Evolutionary conservation across 179 eudicot species (phyloP), one percentile per base, ranked within the genome.

Genomic region (Patellifolia procumbens): DNA sequence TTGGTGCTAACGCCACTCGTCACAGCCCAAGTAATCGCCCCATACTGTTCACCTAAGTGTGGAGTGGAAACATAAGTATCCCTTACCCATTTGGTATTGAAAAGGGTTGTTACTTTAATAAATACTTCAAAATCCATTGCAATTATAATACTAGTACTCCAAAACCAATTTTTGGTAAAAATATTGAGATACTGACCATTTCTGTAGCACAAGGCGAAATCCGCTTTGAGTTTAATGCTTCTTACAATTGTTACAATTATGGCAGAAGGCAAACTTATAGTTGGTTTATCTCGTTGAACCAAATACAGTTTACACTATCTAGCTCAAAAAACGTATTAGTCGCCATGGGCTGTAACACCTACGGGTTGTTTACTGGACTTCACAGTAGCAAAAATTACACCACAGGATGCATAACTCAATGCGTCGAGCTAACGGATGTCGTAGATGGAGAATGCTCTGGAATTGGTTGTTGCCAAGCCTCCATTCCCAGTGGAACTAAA

Each of bases 271-370:
- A n/a, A 29, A 12, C 2, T 15, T 5, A 0, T 2, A 0, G 29
- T 0, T 0, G 1, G 22, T 0, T 0, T 0, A 4, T 0, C 0
- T 12, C 22, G 42, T 29, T 62, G 10, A 11, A 7, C n/a, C 9
- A 53, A 61, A 7, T 0, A 5, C 22, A n/a, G 4, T 81, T 81
- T 74, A 61, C 72, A 24, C 1, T 79, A 19, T 76, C 79, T 0
- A 11, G 24, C 3, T 72, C 62, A 0, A 26, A 31, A 16, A 84
- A 84, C 75, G 58, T 66, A 32, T 53, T 84, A 58, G 81, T 67
- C 0, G 84, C 73, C 6, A 56, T 58, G 22, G 87, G 85, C 4
- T 86, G 84, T 39, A 85, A 86, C 73, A 74, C 83, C 42, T 26
- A 12, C 2, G 82, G 73, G 1, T 43, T n/a, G 79, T 76, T 80